Evolutionary conservation across 2,329 filamentous ascomycete species (phyloP).

Genomic region (Chaetomium olivaceum): DNA sequence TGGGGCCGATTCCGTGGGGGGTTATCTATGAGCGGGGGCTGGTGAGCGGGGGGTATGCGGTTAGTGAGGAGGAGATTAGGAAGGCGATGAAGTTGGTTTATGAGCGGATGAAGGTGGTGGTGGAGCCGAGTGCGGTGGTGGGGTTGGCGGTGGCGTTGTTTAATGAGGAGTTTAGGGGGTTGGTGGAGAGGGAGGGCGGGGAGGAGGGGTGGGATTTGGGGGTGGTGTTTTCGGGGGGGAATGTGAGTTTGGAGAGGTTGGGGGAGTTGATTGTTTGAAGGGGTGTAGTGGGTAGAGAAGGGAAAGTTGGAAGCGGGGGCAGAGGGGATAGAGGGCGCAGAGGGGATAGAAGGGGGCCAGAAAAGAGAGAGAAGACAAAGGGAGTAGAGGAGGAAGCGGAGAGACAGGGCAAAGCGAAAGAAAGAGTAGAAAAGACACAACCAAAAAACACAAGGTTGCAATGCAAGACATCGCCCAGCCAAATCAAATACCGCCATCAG

Average conservation of each 20-base stretch:
- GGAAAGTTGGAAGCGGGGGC: not conserved
- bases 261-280: constrained; percentile 49
- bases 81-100: constrained; percentile 74
- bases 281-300: not conserved
- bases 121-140: constrained; percentile 88
- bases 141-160: constrained; percentile 78
- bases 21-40: constrained; percentile 73
- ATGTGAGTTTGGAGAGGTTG: constrained; percentile 57
- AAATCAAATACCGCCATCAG: constrained; percentile 23
- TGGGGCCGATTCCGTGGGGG: constrained; percentile 74
- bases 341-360: not conserved
- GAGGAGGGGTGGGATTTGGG: constrained; percentile 72
- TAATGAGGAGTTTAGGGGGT: constrained; percentile 75
- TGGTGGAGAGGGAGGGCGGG: constrained; percentile 71
- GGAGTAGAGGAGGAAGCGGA: not conserved
- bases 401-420: not conserved
- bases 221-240: constrained; percentile 61
- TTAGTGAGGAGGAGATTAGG: constrained; percentile 80
- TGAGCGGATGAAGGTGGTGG: constrained; percentile 85
- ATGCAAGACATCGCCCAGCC: not conserved
- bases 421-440: not conserved
- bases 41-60: constrained; percentile 69
- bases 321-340: not conserved
- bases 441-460: not conserved
- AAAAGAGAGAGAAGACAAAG: not conserved